These are phyloP conservation scores for Fusarium sp. DNA, from an alignment of 2,329 filamentous ascomycete genomes.

Conservation along the genomic window DNA sequence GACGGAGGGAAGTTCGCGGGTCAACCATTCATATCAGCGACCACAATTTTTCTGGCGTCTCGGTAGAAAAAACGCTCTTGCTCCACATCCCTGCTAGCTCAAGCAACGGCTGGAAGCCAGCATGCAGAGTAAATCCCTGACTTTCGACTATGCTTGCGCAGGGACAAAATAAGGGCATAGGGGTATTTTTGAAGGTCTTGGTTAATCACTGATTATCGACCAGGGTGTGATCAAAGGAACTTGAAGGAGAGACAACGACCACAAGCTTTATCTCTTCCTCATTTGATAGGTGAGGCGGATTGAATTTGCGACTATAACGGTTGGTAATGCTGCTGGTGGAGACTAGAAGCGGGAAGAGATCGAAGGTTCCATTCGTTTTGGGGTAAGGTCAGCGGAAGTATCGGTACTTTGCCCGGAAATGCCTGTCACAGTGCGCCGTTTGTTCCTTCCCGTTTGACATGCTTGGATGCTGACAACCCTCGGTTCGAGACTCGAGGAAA, in stretches of 20 bases:
- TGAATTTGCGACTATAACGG: constrained; percentile 9
- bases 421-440: constrained; percentile 41
- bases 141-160: constrained; percentile 5
- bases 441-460: constrained; percentile 26
- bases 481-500: constrained; percentile 24
- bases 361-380: constrained; percentile 38
- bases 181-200: constrained; percentile 12
- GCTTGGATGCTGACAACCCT: constrained; percentile 24
- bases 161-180: not conserved
- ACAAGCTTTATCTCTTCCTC: constrained; percentile 11
- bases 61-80: constrained; percentile 33
- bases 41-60: constrained; percentile 31
- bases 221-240: not conserved
- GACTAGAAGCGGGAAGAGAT: constrained; percentile 40
- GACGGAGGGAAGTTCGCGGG: not conserved
- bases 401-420: constrained; percentile 35
- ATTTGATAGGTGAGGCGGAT: constrained; percentile 17
- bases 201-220: constrained; percentile 7
- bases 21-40: constrained; percentile 17
- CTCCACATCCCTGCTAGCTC: constrained; percentile 41
- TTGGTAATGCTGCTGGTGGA: constrained; percentile 22
- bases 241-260: constrained; percentile 11
- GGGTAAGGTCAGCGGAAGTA: constrained; percentile 36
- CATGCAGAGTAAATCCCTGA: constrained; percentile 20
- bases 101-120: constrained; percentile 28